Evolutionary conservation across 441 rosid genomes (phyloP).

Genomic region (Pelargonium australe): DNA sequence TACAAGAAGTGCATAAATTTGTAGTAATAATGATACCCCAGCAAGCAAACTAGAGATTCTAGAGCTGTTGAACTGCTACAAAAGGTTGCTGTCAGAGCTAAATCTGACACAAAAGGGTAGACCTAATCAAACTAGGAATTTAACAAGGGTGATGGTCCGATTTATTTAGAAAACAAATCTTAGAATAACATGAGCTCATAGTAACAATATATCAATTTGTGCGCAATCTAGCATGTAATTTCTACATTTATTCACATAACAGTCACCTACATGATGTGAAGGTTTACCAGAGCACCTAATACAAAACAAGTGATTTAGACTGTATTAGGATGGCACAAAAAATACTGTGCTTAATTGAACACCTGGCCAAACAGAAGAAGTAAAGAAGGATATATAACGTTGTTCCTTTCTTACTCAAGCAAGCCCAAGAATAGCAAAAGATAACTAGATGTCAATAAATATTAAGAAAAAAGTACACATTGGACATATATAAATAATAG

Average conservation of each 20-base stretch:
- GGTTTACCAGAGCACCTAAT: not conserved
- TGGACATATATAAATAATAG: not conserved
- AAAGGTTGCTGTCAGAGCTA: not conserved
- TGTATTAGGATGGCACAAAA: not conserved
- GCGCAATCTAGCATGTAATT: not conserved
- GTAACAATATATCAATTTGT: not conserved
- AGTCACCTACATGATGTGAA: not conserved
- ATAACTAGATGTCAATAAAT: too few species aligned
- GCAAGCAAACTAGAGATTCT: not conserved
- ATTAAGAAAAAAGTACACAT: not conserved
- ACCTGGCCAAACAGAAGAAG: constrained; percentile 1
- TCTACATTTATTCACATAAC: not conserved
- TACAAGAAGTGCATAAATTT: not conserved
- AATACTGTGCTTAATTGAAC: not conserved
- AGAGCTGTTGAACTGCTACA: not conserved
- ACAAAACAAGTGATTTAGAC: not conserved
- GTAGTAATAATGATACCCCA: not conserved
- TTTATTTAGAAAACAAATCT: not conserved
- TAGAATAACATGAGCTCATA: not conserved
- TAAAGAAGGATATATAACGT: not conserved
- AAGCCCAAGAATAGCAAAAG: too few species aligned
- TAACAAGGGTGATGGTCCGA: not conserved
- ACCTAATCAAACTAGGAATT: not conserved
- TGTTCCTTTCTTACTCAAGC: too few species aligned
- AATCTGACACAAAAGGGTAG: not conserved